Evolutionary conservation across 2,329 filamentous ascomycete genomes (phyloP), one percentile per base, ranked within the genome.

Genomic region (Nemania bipapillata): DNA sequence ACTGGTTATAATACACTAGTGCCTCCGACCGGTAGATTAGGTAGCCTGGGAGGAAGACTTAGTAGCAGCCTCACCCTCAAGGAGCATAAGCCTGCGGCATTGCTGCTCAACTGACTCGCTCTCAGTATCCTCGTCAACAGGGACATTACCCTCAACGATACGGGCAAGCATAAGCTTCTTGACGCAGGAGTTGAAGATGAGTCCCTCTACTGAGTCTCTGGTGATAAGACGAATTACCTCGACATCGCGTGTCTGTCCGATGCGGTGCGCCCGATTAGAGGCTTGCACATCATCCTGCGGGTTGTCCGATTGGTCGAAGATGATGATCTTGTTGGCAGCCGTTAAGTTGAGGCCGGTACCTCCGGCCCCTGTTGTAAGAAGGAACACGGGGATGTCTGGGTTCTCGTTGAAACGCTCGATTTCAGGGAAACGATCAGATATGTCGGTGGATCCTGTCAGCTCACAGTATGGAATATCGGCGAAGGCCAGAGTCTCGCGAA

Each of bases 221-320:
- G 92, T 92, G 62, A 99, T 91, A 0, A 99, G 86, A 32, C 94
- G 86, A 47, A 97, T 89, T 47, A 99, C 92, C 78, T 99, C 95
- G 1, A 99, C 96, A 40, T 95, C 91, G 17, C 92, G 86, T 32
- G 88, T 94, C 83, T 99, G 96, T 0, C 96, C 96, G 8, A 99
- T 92, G 15, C 96, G 91, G 81, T 99, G 96, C 0, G 96, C 96
- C 20, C 96, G 90, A 79, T 99, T 98, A 83, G 98, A 96, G 0
- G 96, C 96, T 79, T 99, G 96, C n/a, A 97, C 90, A 77, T 99
- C 96, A 74, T 98, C 95, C 78, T 99, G 96, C 0, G 96, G 96
- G 75, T 99, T 99, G 82, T 97, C 97, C n/a, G 91, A 93, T 71
- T 92, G 92, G 80, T 99, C 96, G 79, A 98, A 97, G 76, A 99